Conservation (phyloP, 306 rosid genomes). For the Lathyrus aphaca region DNA sequence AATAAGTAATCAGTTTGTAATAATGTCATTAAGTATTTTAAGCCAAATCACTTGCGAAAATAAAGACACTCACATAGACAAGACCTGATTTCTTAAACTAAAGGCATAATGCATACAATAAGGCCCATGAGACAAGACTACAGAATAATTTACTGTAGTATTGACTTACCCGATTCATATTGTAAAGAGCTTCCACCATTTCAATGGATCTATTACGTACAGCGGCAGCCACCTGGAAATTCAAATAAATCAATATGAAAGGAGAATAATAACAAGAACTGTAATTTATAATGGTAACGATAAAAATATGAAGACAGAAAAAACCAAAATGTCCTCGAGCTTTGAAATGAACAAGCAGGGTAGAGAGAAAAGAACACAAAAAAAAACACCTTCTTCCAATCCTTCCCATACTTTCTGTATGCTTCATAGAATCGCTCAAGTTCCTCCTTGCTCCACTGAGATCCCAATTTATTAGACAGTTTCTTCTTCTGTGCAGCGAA, state of each 20-base stretch:
- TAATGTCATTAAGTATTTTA: slow-evolving; percentile 3
- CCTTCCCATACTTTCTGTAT: slow-evolving; percentile 77
- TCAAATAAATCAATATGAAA: slow-evolving; percentile 40
- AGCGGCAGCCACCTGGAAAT: slow-evolving; percentile 64
- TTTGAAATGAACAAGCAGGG: slow-evolving; percentile 30
- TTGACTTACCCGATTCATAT: slow-evolving; percentile 65
- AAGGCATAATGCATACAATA: slow-evolving; percentile 13
- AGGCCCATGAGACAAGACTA: background rate
- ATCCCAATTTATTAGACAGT: slow-evolving; percentile 77
- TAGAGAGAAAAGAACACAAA: slow-evolving; percentile 33
- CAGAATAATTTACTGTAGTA: slow-evolving; percentile 28
- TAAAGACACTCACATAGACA: background rate
- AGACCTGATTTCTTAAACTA: slow-evolving; percentile 28
- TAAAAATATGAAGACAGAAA: slow-evolving; percentile 1
- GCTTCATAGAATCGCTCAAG: slow-evolving; percentile 81
- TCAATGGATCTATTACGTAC: slow-evolving; percentile 64
- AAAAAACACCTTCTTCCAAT: slow-evolving; percentile 80
- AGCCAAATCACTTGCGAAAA: slow-evolving; percentile 10
- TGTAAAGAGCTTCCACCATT: slow-evolving; percentile 88
- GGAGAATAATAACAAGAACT: slow-evolving; percentile 25
- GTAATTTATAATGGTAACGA: slow-evolving; percentile 1
- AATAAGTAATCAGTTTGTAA: slow-evolving; percentile 6
- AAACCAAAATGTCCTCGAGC: slow-evolving; percentile 7
- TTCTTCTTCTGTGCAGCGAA: slow-evolving; percentile 69
- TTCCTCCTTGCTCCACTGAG: slow-evolving; percentile 87